Evolutionary conservation across 2,329 filamentous ascomycete species (phyloP), one percentile per base, ranked within the genome.

Genomic region (Claviceps sp.): DNA sequence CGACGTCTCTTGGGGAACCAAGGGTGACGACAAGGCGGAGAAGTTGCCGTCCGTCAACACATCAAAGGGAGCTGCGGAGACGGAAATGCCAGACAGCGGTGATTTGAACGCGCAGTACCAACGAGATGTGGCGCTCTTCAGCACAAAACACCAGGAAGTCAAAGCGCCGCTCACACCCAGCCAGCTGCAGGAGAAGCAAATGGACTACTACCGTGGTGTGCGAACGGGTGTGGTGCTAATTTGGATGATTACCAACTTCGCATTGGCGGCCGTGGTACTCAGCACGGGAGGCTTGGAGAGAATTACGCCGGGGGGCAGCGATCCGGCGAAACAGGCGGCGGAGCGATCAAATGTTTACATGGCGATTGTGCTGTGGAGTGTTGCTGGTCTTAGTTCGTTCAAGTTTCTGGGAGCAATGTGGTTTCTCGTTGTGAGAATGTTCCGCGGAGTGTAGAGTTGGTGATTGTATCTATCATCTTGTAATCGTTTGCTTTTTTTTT

Each of bases 151-250:
- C 45, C 82, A 84, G 29, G 81, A 84, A 56, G 83, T 88, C 56
- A 82, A 84, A 68, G 82, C 80, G 61, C 61, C 73, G 0, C 77
- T 79, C 0, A 75, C 74, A 0, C 65, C 77, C 0, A 64, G 71
- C 0, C 74, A 80, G 58, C 70, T 78, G 45, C 76, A 81, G 38
- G 90, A 96, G 64, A 88, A 86, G 63, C 91, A 98, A 67, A 88
- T 96, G 73, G 93, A 98, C 66, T 98, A 97, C 71, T 98, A 98
- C 77, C 89, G 90, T 61, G 93, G 90, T 58, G 95, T 98, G 66
- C 82, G 93, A 56, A 94, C 87, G 20, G 81, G 88, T 29, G 90
- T 96, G 58, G 93, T 98, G 34, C 73, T 97, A 49, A 82, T 86
- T 58, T 98, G 93, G 93, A 95, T 98, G 77, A 88, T 97, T 61